These are phyloP conservation scores for Jasminum sambac DNA, from an alignment of 257 asterid genomes.

Conservation along the genomic window DNA sequence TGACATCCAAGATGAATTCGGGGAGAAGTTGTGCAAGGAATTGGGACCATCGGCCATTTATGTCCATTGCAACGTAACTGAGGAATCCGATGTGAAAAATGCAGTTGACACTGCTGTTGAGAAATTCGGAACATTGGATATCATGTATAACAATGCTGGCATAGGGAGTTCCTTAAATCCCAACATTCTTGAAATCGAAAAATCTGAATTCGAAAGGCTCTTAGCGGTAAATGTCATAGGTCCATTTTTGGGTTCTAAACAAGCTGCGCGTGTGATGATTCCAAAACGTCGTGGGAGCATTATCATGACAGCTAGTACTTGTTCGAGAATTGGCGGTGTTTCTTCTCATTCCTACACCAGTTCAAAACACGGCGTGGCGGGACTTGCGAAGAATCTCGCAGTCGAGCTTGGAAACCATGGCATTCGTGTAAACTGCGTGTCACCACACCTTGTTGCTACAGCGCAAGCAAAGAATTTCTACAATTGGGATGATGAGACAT, in stretches of 20 bases:
- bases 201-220: constrained; percentile 24
- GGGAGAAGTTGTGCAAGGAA: neutral
- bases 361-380: constrained; percentile 38
- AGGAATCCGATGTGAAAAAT: constrained; percentile 14
- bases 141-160: constrained; percentile 37
- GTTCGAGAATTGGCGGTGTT: constrained; percentile 22
- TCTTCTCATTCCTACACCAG: constrained; percentile 30
- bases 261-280: constrained; percentile 38
- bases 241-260: constrained; percentile 37
- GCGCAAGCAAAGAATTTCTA: constrained; percentile 6
- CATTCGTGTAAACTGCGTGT: constrained; percentile 39
- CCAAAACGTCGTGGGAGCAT: constrained; percentile 17
- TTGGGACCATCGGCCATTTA: constrained; percentile 21
- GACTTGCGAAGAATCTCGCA: constrained; percentile 32
- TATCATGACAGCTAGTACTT: constrained; percentile 5
- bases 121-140: constrained; percentile 35
- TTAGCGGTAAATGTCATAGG: constrained; percentile 35
- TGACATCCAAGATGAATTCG: constrained; percentile 9
- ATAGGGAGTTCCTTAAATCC: neutral
- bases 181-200: constrained; percentile 22
- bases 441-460: constrained; percentile 26
- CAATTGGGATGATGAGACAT: neutral
- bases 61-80: constrained; percentile 23
- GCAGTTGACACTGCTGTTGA: constrained; percentile 6
- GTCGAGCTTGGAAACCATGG: constrained; percentile 39